Evolutionary conservation across 305 asterid species (phyloP), one percentile per base, ranked within the genome.

Genomic region (Fraxinus albicans): DNA sequence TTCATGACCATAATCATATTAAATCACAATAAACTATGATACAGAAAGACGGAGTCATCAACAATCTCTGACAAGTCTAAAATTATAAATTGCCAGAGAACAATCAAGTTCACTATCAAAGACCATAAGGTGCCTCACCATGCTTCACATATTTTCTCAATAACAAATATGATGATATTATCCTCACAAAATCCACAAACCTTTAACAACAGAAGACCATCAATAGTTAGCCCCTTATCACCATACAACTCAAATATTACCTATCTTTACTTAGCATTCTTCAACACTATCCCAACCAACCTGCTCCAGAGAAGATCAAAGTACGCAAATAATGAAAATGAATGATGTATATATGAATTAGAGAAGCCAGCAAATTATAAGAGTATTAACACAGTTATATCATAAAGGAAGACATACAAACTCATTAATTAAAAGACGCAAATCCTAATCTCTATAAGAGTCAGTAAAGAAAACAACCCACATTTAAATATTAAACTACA

Each of bases 401-500:
- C 77, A 38, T 44, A 58, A 73, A 77, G 55, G 0, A 67, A 79
- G 84, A 78, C 69, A 44, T 77, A 67, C 81, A 78, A 74, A 76
- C 83, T 69, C 53, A 80, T 55, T 29, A 80, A 77, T 47, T 50
- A 81, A 42, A 82, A 74, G 53, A 82, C 76, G 58, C 72, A 58
- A 72, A 78, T 77, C 78, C 58, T 76, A 84, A 74, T 53, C 80
- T 65, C 84, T 82, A 84, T 65, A 76, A 84, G 81, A 69, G 60
- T 72, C 81, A 82, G 77, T 74, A 65, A 81, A 78, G 85, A 79
- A 65, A 79, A 84, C 81, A 77, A 73, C 47, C 79, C 79, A 19
- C 36, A 19, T 76, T 85, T 53, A 82, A 44, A 79, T 72, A 81
- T 78, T 76, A 77, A 47, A 63, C 83, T 60, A 77, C 79, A 50